Percentiles rank a stretch among this genome's conserved stretches.
These are phyloP conservation scores for Clavispora carvajalis DNA, from an alignment of 805 yeast genomes.

Conservation along the genomic window DNA sequence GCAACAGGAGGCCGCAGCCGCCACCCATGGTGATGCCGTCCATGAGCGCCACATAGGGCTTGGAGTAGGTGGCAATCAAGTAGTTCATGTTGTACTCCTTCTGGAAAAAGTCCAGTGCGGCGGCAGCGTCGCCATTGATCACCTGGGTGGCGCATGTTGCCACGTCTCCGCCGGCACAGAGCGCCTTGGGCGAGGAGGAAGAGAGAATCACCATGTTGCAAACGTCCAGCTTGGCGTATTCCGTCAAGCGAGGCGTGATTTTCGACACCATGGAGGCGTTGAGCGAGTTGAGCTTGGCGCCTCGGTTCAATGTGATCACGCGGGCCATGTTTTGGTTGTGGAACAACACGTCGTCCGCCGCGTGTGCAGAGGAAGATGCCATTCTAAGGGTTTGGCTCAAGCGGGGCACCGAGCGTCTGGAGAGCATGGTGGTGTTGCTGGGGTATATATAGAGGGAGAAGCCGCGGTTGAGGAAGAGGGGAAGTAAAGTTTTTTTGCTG, in stretches of 20 bases:
- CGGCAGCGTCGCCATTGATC: constrained; percentile 37
- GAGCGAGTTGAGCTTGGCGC: constrained; percentile 79
- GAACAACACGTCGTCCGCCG: constrained; percentile 57
- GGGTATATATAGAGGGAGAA: constrained; percentile 10
- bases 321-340: constrained; percentile 60
- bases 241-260: constrained; percentile 68
- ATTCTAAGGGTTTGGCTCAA: constrained; percentile 12
- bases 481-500: constrained; percentile 3
- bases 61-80: constrained; percentile 71
- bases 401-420: constrained; percentile 6
- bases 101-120: constrained; percentile 64
- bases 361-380: constrained; percentile 18
- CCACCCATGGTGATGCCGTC: constrained; percentile 98
- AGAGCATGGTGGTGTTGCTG: constrained; percentile 9
- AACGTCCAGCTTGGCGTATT: constrained; percentile 65
- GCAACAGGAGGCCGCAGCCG: constrained; percentile 89
- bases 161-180: constrained; percentile 97
- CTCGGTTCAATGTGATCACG: constrained; percentile 71
- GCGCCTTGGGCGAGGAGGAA: constrained; percentile 61
- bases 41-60: constrained; percentile 81
- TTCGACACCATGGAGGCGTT: constrained; percentile 68
- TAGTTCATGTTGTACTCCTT: constrained; percentile 79
- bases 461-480: constrained; percentile 7
- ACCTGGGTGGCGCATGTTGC: constrained; percentile 68
- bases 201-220: constrained; percentile 65